These are phyloP conservation scores for Aspergillus affinis DNA, from an alignment of 495 filamentous ascomycete genomes.

Conservation along the genomic window DNA sequence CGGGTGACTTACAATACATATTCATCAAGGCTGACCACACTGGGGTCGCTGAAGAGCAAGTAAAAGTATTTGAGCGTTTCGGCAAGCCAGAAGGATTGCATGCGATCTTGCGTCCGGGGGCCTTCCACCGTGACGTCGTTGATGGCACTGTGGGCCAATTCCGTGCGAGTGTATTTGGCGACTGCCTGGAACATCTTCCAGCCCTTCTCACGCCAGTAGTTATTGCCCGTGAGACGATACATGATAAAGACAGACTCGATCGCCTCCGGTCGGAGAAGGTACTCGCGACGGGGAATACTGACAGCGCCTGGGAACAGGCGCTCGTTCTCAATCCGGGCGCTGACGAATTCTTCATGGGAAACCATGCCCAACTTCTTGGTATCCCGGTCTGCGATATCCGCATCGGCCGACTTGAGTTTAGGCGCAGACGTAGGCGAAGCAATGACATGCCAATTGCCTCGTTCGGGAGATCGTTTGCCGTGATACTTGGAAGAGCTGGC, in stretches of 20 bases:
- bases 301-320: slow-evolving; percentile 67
- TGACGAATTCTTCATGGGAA: slow-evolving; percentile 65
- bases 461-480: slow-evolving; percentile 19
- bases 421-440: slow-evolving; percentile 1
- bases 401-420: neutral
- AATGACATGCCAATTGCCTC: slow-evolving; percentile 25
- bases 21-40: slow-evolving; percentile 75
- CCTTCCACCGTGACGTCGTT: slow-evolving; percentile 63
- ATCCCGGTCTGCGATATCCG: neutral
- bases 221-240: slow-evolving; percentile 86
- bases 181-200: slow-evolving; percentile 90
- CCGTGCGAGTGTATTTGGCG: slow-evolving; percentile 61
- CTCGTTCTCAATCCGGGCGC: slow-evolving; percentile 56
- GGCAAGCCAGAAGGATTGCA: slow-evolving; percentile 67
- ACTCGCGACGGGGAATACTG: slow-evolving; percentile 56
- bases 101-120: slow-evolving; percentile 40
- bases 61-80: slow-evolving; percentile 86
- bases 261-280: slow-evolving; percentile 88
- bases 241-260: slow-evolving; percentile 96
- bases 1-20: slow-evolving; percentile 65
- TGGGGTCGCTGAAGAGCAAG: slow-evolving; percentile 68
- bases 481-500: neutral
- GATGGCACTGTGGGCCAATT: slow-evolving; percentile 71
- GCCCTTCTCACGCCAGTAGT: slow-evolving; percentile 76
- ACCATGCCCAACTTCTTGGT: slow-evolving; percentile 33